Evolutionary conservation across 768 basidiomycete genomes (phyloP).

Genomic region (Clitopilus hobsonii): DNA sequence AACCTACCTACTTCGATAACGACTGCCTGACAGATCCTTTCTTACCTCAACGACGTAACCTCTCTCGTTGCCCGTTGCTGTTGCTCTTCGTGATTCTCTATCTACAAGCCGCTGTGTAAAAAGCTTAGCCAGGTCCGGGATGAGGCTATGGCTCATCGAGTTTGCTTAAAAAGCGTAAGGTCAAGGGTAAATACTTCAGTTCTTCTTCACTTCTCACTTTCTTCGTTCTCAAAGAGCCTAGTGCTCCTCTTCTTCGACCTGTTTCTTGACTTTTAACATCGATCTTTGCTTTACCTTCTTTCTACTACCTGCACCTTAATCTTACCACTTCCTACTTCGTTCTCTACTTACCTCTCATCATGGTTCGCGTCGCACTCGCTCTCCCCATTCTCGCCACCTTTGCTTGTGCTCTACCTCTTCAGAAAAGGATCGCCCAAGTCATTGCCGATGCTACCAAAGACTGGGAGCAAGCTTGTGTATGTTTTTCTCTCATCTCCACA

Average conservation of each 20-base stretch:
- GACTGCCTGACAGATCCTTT: neutral
- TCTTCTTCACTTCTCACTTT: neutral
- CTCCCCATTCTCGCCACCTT: constrained; percentile 18
- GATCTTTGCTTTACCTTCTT: neutral
- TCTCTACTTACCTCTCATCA: neutral
- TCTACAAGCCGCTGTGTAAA: neutral
- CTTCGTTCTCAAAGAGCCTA: constrained; percentile 1
- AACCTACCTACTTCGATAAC: neutral
- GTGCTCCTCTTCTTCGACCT: neutral
- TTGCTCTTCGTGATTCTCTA: no score
- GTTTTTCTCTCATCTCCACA: constrained; percentile 12
- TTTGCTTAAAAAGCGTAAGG: neutral
- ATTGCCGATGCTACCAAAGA: constrained; percentile 41
- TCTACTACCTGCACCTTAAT: neutral
- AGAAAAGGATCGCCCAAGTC: constrained; percentile 46
- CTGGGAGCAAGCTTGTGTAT: constrained; percentile 52
- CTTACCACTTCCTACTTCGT: neutral
- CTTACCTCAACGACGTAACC: neutral
- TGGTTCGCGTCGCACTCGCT: constrained; percentile 10
- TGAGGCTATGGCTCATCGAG: neutral
- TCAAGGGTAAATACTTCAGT: neutral
- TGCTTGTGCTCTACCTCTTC: constrained; percentile 27
- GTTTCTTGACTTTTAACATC: neutral
- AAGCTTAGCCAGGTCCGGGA: neutral
- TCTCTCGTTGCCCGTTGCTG: neutral